Evolutionary conservation across 257 asterid species (phyloP).

Genomic region (Perilla frutescens): DNA sequence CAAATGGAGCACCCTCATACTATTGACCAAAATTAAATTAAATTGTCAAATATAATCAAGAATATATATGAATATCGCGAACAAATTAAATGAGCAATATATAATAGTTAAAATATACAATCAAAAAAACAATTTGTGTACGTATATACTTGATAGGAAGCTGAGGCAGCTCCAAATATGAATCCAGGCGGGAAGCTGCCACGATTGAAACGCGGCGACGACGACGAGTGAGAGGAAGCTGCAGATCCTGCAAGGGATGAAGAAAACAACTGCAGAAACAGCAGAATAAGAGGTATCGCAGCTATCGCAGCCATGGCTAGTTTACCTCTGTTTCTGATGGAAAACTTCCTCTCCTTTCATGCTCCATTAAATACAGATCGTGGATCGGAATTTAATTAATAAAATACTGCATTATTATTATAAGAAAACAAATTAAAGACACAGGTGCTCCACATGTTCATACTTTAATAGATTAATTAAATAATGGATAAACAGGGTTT

Average conservation of each 20-base stretch:
- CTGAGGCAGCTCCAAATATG: not conserved
- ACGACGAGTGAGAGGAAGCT: not conserved
- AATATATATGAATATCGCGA: too few relatives aligned
- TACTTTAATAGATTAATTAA: too few relatives aligned
- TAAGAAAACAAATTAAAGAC: too few relatives aligned
- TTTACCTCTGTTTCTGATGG: too few relatives aligned
- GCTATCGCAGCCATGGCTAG: not conserved
- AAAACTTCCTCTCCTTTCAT: too few relatives aligned
- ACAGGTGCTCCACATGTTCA: too few relatives aligned
- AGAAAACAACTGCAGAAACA: not conserved
- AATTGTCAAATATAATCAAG: too few relatives aligned
- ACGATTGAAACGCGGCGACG: too few relatives aligned
- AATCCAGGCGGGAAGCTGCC: not conserved
- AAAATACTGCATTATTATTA: not conserved
- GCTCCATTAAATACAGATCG: not conserved
- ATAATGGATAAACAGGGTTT: too few relatives aligned
- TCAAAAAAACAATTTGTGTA: too few relatives aligned
- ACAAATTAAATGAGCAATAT: not conserved
- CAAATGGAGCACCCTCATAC: conserved; percentile 42
- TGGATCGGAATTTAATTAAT: too few relatives aligned
- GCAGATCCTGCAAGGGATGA: not conserved
- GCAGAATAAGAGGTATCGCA: not conserved
- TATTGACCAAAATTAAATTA: not conserved
- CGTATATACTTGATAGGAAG: not conserved
- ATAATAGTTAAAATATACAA: too few relatives aligned